Percentiles rank a stretch among this genome's conserved stretches.
phyloP scores from a whole-genome alignment of 139 green algal genomes.

The Tetradesmus lagerheimii region DNA sequence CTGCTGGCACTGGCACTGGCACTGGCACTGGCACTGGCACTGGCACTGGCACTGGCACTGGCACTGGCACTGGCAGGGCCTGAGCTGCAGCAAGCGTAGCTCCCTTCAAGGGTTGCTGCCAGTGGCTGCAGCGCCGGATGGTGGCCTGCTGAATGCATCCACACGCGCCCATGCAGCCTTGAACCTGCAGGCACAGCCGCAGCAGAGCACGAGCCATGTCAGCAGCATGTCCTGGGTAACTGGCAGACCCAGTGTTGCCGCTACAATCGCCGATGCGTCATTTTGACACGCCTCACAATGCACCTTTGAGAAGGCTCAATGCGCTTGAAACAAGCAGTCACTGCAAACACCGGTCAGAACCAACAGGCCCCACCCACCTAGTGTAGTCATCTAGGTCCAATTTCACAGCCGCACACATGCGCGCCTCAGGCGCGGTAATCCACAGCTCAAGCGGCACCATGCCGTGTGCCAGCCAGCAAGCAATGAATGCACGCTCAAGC shows the following conservation, averaged over 20 bases:
- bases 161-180: constrained; percentile 7
- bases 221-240: not conserved
- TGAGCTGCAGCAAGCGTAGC: not conserved
- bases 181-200: constrained; percentile 2
- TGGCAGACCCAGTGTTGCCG: too few relatives aligned
- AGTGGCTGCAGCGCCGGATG: not conserved
- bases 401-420: not conserved
- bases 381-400: not conserved
- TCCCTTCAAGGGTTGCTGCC: too few relatives aligned
- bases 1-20: too few relatives aligned
- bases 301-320: too few relatives aligned
- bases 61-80: too few relatives aligned
- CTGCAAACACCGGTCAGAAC: too few relatives aligned
- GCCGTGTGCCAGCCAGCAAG: not conserved
- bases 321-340: too few relatives aligned
- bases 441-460: not conserved
- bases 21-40: too few relatives aligned
- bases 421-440: not conserved
- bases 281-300: too few relatives aligned
- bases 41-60: too few relatives aligned
- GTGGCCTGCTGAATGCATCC: not conserved
- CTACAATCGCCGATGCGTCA: too few relatives aligned
- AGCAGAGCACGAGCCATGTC: not conserved
- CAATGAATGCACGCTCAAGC: too few relatives aligned
- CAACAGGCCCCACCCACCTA: not conserved